Percentiles rank a stretch among this genome's conserved stretches.
Evolutionary conservation across 2,329 filamentous ascomycete species (phyloP).

Genomic region (Simplicillium sp.): DNA sequence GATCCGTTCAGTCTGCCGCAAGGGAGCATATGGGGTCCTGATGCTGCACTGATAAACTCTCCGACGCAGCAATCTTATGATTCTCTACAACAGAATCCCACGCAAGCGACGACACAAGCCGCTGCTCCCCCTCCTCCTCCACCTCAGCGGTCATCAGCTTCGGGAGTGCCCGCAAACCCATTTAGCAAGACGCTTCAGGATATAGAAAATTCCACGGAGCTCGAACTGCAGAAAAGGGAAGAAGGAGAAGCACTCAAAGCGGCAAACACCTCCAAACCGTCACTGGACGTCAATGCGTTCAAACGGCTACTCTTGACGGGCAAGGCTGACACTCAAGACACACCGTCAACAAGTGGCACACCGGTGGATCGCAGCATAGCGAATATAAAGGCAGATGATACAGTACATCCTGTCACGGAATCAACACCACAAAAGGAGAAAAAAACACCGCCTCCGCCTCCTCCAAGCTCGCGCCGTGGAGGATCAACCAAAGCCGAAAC

Average conservation of each 20-base stretch:
- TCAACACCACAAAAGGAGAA: constrained; percentile 21
- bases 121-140: too few species aligned
- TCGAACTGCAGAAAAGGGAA: constrained; percentile 19
- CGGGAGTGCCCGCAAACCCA: constrained; percentile 24
- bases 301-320: constrained; percentile 68
- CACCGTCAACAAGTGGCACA: not conserved
- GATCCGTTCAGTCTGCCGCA: too few species aligned
- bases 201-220: constrained; percentile 28
- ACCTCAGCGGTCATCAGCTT: not conserved
- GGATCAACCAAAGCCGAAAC: constrained; percentile 54
- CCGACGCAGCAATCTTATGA: too few species aligned
- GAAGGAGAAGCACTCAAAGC: constrained; percentile 22
- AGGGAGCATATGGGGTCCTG: too few species aligned
- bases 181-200: constrained; percentile 48
- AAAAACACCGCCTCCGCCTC: constrained; percentile 63
- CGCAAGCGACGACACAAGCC: too few species aligned
- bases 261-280: constrained; percentile 25
- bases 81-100: too few species aligned
- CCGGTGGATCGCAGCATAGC: not conserved
- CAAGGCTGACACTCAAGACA: constrained; percentile 29
- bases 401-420: not conserved
- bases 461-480: constrained; percentile 66
- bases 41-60: too few species aligned
- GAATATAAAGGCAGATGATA: not conserved
- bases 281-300: constrained; percentile 71